phyloP scores from a whole-genome alignment of 2,329 filamentous ascomycete species.

The Lecanicillium sp. region DNA sequence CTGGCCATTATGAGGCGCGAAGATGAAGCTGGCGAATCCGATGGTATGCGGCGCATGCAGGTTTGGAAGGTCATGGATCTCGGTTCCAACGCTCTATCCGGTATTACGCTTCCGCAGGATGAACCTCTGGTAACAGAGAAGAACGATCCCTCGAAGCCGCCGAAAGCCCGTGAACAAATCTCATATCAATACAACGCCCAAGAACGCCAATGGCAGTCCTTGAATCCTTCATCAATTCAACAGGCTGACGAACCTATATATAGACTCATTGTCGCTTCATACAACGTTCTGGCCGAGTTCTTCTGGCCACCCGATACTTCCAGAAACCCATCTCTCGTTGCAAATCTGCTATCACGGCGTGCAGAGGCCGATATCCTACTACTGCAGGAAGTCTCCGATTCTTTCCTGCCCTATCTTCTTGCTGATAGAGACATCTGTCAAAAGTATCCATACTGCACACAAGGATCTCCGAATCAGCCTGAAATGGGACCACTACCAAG shows the following conservation, averaged over 20 bases:
- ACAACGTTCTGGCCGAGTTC: slow-evolving; percentile 47
- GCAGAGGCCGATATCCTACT: slow-evolving; percentile 40
- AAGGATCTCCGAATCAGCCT: slow-evolving; percentile 45
- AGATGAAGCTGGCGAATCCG: slow-evolving; percentile 16
- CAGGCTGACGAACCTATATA: slow-evolving; percentile 5
- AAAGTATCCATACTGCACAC: slow-evolving; percentile 48
- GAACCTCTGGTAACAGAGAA: not conserved
- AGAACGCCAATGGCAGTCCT: not conserved
- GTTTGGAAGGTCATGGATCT: slow-evolving; percentile 45
- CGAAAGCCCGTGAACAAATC: not conserved
- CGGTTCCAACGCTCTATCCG: slow-evolving; percentile 3
- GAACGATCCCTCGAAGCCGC: not conserved
- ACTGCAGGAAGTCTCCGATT: slow-evolving; percentile 58
- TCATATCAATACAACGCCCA: slow-evolving; percentile 3
- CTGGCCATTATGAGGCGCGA: slow-evolving; percentile 48
- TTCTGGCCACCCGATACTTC: slow-evolving; percentile 32
- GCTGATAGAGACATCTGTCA: slow-evolving; percentile 32
- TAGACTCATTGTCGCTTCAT: slow-evolving; percentile 36
- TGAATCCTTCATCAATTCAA: not conserved
- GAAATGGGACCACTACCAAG: slow-evolving; percentile 49
- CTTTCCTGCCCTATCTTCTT: slow-evolving; percentile 52
- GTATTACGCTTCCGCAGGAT: slow-evolving; percentile 1
- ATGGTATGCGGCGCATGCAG: slow-evolving; percentile 41
- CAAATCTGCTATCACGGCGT: slow-evolving; percentile 33
- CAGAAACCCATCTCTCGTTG: slow-evolving; percentile 35